Conservation (phyloP, 192 early-diverging fungal genomes). For the Backusella tarrabulga region DNA sequence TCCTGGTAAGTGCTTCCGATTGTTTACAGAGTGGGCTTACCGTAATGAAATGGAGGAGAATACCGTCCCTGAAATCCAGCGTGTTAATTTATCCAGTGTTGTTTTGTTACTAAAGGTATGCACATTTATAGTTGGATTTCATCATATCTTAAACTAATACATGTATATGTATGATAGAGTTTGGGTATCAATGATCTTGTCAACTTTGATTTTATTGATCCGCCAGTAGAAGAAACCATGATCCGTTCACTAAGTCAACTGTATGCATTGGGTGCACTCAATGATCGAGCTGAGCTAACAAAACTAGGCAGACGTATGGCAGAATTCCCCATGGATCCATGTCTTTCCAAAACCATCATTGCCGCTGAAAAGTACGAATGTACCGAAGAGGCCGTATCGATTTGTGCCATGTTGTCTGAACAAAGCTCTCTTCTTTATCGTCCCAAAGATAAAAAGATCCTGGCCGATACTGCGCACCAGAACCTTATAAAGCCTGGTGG, state of each 20-base stretch:
- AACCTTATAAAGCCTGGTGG: constrained; percentile 90
- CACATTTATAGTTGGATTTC: neutral
- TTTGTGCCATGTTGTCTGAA: constrained; percentile 92
- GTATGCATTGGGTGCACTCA: constrained; percentile 89
- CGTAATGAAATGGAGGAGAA: constrained; percentile 94
- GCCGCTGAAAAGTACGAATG: constrained; percentile 92
- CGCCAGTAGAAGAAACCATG: constrained; percentile 89
- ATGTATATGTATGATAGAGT: constrained; percentile 40
- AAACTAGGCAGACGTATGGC: constrained; percentile 97
- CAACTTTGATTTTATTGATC: constrained; percentile 99
- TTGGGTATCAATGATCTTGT: constrained; percentile 97
- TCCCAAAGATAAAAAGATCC: constrained; percentile 89
- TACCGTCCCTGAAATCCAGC: constrained; percentile 94
- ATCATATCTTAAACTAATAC: neutral
- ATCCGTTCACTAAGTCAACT: constrained; percentile 91
- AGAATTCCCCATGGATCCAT: constrained; percentile 97
- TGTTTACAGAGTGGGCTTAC: constrained; percentile 93
- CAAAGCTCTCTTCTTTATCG: constrained; percentile 78
- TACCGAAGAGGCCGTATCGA: constrained; percentile 89
- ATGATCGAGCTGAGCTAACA: constrained; percentile 90
- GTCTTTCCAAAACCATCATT: constrained; percentile 89
- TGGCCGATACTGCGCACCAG: constrained; percentile 91
- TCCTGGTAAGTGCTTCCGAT: constrained; percentile 95
- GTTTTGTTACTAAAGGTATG: constrained; percentile 84
- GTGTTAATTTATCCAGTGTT: constrained; percentile 89